phyloP scores from a whole-genome alignment of 805 yeast species.

The Starmera dryadoides region DNA sequence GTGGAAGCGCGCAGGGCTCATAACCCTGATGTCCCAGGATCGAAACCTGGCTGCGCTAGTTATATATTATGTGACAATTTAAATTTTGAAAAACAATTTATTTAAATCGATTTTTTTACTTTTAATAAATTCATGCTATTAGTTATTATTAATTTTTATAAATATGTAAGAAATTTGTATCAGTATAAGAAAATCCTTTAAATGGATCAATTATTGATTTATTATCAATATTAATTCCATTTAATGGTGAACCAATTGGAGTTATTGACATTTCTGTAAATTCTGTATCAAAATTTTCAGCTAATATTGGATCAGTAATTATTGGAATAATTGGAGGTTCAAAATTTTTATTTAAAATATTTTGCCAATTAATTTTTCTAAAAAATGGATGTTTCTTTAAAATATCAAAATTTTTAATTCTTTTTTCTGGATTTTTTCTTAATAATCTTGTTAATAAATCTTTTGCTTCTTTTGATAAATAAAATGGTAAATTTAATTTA shows the following conservation, averaged over 20 bases:
- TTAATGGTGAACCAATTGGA: slow-evolving; percentile 16
- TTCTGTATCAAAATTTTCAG: slow-evolving; percentile 78
- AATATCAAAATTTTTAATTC: slow-evolving; percentile 51
- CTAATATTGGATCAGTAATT: slow-evolving; percentile 71
- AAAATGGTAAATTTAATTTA: slow-evolving; percentile 63
- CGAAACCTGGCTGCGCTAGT: slow-evolving; percentile 96
- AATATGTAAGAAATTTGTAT: slow-evolving; percentile 13
- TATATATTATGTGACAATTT: too few relatives aligned
- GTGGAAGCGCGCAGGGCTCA: slow-evolving; percentile 99
- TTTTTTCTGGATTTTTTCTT: slow-evolving; percentile 60
- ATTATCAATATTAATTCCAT: slow-evolving; percentile 8
- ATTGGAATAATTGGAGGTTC: slow-evolving; percentile 80
- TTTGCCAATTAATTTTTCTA: slow-evolving; percentile 67
- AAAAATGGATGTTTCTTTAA: slow-evolving; percentile 67
- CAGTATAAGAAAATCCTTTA: slow-evolving; percentile 40
- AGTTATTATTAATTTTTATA: slow-evolving; percentile 10
- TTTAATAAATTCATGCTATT: too few relatives aligned
- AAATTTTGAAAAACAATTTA: too few relatives aligned
- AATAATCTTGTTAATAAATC: slow-evolving; percentile 61
- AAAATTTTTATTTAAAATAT: slow-evolving; percentile 35
- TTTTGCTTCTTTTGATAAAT: slow-evolving; percentile 72
- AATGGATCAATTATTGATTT: slow-evolving; percentile 22
- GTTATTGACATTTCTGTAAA: slow-evolving; percentile 62
- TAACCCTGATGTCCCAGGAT: slow-evolving; percentile 97
- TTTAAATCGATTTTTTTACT: too few relatives aligned